Conservation (phyloP, 2,329 filamentous ascomycete species). For the Ceratocystis ficicola region DNA sequence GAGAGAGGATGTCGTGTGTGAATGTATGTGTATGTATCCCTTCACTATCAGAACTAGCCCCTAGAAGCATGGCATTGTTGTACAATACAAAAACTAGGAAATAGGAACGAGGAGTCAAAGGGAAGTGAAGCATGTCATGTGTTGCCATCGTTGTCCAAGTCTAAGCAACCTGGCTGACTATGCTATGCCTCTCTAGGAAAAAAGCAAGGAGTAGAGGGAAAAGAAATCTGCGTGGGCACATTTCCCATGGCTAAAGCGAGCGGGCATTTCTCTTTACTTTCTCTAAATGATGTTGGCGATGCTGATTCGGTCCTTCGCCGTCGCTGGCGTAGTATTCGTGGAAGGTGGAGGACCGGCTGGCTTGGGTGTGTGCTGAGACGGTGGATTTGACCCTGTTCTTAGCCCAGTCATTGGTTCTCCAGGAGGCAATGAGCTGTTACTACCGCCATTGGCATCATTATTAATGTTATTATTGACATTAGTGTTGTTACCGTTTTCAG, state of each 20-base stretch:
- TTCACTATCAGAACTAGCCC: too few species aligned
- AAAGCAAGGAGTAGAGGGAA: not conserved
- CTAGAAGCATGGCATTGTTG: not conserved
- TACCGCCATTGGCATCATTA: constrained; percentile 3
- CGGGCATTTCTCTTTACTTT: not conserved
- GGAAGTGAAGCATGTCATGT: not conserved
- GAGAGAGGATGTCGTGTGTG: not conserved
- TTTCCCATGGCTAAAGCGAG: not conserved
- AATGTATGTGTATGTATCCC: not conserved
- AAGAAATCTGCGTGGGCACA: not conserved
- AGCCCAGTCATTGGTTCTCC: constrained; percentile 7
- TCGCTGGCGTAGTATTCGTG: constrained; percentile 8
- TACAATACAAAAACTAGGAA: not conserved
- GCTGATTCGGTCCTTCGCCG: constrained; percentile 31
- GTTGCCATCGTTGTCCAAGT: not conserved
- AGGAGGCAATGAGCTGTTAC: not conserved
- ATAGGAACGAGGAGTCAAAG: not conserved
- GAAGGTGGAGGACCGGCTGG: not conserved
- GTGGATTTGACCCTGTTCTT: constrained; percentile 10
- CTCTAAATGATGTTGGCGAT: constrained; percentile 37
- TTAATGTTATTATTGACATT: constrained; percentile 4
- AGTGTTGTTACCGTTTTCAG: not conserved
- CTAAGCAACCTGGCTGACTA: not conserved
- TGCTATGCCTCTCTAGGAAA: not conserved
- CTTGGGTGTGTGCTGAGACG: constrained; percentile 16